Percentiles rank a stretch among this genome's conserved stretches.
Conservation (phyloP, 768 basidiomycete species). For the Lentinula raphanica region DNA sequence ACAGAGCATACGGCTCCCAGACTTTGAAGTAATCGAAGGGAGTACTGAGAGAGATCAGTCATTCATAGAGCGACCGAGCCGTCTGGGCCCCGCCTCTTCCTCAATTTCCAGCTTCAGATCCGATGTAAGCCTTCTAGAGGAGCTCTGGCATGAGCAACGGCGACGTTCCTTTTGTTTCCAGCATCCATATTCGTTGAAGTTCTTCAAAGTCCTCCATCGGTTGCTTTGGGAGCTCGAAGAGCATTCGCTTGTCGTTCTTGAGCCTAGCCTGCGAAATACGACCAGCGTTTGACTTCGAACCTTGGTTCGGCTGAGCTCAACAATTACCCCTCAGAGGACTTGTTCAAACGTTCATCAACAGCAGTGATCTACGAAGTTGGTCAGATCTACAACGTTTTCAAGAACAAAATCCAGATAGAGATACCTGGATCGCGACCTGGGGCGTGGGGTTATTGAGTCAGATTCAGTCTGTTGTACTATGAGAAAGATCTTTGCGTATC, state of each 20-base stretch:
- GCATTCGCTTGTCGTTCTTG: constrained; percentile 95
- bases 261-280: constrained; percentile 65
- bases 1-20: constrained; percentile 91
- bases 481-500: no score
- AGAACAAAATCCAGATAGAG: constrained; percentile 15
- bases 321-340: constrained; percentile 88
- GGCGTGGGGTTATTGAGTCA: no score
- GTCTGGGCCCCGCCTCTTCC: constrained; percentile 86
- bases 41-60: constrained; percentile 79
- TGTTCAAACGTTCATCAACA: no score
- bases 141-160: constrained; percentile 93
- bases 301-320: background rate
- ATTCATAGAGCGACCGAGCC: constrained; percentile 83
- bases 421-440: constrained; percentile 88
- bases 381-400: constrained; percentile 9
- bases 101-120: constrained; percentile 93
- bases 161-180: constrained; percentile 83
- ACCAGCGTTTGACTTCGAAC: background rate
- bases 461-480: no score
- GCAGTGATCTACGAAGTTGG: constrained; percentile 71
- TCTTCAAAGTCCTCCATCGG: constrained; percentile 97
- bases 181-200: constrained; percentile 85
- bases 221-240: constrained; percentile 89
- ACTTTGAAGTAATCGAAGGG: constrained; percentile 99
- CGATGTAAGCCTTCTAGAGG: constrained; percentile 93